Evolutionary conservation across 768 basidiomycete species (phyloP), one percentile per base, ranked within the genome.

Genomic region (Leccinum imitatum): DNA sequence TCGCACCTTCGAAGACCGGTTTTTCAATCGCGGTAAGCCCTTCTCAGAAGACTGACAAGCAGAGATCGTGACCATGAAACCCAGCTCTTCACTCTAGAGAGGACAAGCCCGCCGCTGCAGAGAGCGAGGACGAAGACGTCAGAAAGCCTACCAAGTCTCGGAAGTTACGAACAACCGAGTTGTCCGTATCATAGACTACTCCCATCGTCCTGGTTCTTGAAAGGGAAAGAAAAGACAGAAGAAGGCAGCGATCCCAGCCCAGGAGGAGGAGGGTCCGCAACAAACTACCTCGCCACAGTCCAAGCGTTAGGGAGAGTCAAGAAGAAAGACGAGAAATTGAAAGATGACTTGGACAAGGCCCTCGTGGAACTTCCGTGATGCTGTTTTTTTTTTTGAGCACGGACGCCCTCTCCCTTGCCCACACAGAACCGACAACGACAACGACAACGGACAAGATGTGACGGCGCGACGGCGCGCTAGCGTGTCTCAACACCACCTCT

Each of bases 341-440:
- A 25, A 25, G 90, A 95, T 66, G 93, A 98, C 63, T 76, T 98
- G 30, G 94, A 97, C 65, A 79, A 84, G 56, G 94, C 87, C 0
- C 78, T 98, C 13, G 89, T 87, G 2, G 93, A 97, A 67, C 79
- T 98, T n/a, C 25, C 25, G 25, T 25, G 25, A 25, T 25, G 25
- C 25, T 25, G 3, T 25, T 25, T 25, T 25, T 25, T 25, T 25
- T 25, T 25, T 25, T 25, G 25, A 25, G 25, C 25, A 27, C 25
- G 25, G 25, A 27, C 25, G 25, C 25, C 25, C 25, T 27, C 25
- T 27, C 25, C 25, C 25, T 27, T 27, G 25, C 25, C 25, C 25
- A 27, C 25, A 27, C 25, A 27, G 25, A 27, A 27, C 25, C 25
- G 25, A 27, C 25, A 27, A 27, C 25, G 25, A 27, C 25, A 27